Base-by-base conservation (phyloP, 192 early-diverging fungal genomes). In the Radiomyces spectabilis region DNA sequence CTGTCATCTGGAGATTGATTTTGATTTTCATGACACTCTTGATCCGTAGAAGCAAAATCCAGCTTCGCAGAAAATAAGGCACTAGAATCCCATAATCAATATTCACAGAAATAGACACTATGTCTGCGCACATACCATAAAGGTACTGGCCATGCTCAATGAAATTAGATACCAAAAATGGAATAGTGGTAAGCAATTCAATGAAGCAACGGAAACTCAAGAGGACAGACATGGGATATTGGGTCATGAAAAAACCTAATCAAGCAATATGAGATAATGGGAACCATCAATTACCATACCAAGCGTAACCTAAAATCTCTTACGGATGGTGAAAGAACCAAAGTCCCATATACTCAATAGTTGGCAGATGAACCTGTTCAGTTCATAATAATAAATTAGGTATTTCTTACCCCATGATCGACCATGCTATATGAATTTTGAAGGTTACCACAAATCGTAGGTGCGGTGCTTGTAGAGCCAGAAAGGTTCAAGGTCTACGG, bases 61-160 rank as follows among this genome's bases (percentile, higher is more conserved):
- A 68, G 26, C 77, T 75, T 25, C 77, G 57, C 27, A 87, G 47
- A 68, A 83, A 86, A 45, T 82, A 86, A 12, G 85, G 85, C 1
- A 86, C 68, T 68, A 37, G 18, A 27, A 32, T 27, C 15, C 29
- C 19, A 0, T n/a, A n/a, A n/a, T n/a, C n/a, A n/a, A n/a, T n/a
- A n/a, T n/a, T n/a, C n/a, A n/a, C n/a, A n/a, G n/a, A n/a, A n/a
- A n/a, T n/a, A n/a, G n/a, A n/a, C n/a, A n/a, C n/a, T n/a, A n/a
- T n/a, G n/a, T n/a, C n/a, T n/a, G n/a, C n/a, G 12, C 16, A 19
- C 22, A 48, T 54, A 62, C 59, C 68, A 29, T 74, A 81, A 22
- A 83, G 53, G 45, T 41, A 78, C 41, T 72, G 64, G 4, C 72
- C 75, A 57, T 61, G 21, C 3, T 51, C 54, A 12, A 80, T 39